Conservation (phyloP, 1,284 basidiomycete genomes). For the Ceratobasidium sp. region DNA sequence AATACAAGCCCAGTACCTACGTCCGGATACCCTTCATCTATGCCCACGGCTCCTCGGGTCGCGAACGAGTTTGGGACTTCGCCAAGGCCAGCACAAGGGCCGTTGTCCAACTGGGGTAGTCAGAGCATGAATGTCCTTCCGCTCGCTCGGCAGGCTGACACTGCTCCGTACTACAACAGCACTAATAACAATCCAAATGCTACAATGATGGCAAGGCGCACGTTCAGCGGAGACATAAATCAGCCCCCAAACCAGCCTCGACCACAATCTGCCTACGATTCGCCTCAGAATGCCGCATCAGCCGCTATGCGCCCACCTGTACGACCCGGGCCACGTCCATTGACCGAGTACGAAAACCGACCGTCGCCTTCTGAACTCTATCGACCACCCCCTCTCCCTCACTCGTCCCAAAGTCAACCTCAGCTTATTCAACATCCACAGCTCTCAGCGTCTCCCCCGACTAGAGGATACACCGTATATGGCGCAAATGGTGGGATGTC, state of each 20-base stretch:
- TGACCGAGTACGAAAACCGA: constrained; percentile 16
- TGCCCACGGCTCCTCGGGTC: neutral
- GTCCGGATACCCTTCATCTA: neutral
- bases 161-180: neutral
- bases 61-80: constrained; percentile 29
- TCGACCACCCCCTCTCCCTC: constrained; percentile 17
- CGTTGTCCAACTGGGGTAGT: constrained; percentile 4
- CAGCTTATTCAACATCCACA: neutral
- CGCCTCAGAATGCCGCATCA: neutral
- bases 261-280: constrained; percentile 27
- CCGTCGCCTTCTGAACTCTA: constrained; percentile 29
- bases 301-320: neutral
- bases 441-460: neutral
- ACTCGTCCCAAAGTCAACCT: constrained; percentile 14
- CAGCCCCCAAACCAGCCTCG: neutral
- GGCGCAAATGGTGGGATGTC: neutral
- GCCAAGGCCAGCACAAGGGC: constrained; percentile 5
- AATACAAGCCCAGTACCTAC: constrained; percentile 12
- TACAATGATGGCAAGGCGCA: neutral
- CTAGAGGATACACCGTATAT: neutral
- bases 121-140: neutral
- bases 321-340: constrained; percentile 13
- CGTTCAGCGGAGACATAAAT: constrained; percentile 7
- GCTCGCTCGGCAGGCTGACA: constrained; percentile 3
- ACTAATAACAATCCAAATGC: neutral